Conservation (phyloP, 2,329 filamentous ascomycete species). For the Xylariaceae sp. region DNA sequence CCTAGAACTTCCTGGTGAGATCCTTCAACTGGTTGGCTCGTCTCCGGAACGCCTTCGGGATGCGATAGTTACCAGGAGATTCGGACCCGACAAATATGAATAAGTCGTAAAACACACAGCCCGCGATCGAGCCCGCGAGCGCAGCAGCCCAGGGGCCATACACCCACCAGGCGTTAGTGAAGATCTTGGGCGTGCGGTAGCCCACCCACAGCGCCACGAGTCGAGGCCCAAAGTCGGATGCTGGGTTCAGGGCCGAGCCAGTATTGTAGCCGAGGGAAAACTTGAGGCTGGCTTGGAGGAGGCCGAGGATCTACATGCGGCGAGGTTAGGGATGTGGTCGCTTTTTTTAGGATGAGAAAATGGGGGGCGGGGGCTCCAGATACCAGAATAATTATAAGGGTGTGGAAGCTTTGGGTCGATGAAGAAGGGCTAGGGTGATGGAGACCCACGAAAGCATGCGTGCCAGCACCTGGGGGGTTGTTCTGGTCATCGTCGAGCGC, state of each 20-base stretch:
- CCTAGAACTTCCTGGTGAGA: constrained; percentile 1
- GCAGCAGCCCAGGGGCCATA: constrained; percentile 24
- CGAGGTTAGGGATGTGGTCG: neutral
- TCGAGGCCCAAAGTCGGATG: constrained; percentile 32
- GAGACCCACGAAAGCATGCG: constrained; percentile 28
- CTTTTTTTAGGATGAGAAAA: too few relatives aligned
- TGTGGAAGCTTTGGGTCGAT: too few relatives aligned
- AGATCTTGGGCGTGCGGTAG: constrained; percentile 20
- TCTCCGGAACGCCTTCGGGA: neutral
- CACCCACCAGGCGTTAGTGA: constrained; percentile 28
- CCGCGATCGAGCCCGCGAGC: constrained; percentile 24
- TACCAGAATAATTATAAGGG: too few relatives aligned
- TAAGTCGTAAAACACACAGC: constrained; percentile 27
- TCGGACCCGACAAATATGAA: constrained; percentile 27
- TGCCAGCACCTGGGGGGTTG: constrained; percentile 32
- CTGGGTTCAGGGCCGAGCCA: constrained; percentile 33
- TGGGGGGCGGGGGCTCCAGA: too few relatives aligned
- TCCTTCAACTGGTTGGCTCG: neutral
- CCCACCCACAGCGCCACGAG: constrained; percentile 12
- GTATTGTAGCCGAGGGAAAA: constrained; percentile 34
- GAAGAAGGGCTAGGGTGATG: too few relatives aligned
- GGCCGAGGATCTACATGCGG: constrained; percentile 24
- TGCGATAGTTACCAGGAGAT: constrained; percentile 23
- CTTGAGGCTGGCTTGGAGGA: constrained; percentile 31
- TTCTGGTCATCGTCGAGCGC: constrained; percentile 34